Base-by-base conservation (phyloP, 768 basidiomycete genomes). In the Termitomyces sp. region DNA sequence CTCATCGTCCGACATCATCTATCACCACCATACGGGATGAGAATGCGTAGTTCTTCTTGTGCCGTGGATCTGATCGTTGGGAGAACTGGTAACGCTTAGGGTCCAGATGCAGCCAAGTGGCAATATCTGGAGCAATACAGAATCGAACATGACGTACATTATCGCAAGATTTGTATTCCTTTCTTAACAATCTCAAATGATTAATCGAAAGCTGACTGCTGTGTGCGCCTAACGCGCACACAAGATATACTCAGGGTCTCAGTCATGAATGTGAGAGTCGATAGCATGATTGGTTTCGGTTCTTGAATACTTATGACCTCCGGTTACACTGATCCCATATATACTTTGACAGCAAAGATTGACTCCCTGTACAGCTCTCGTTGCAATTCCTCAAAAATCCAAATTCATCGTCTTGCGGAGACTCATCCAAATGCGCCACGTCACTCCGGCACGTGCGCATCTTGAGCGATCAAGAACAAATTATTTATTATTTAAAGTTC, bases 391-490 rank as follows among this genome's bases (percentile, higher is more conserved):
- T 47, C 16, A 8, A 50, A 48, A 47, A 42, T 36, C 28, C 35
- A 8, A 51, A 35, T 26, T n/a, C 36, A 8, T 16, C n/a, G 18
- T 42, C 8, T n/a, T n/a, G 0, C 36, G 13, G 33, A 36, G 16
- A 16, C 10, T 36, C 43, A n/a, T 49, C 46, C 30, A 36, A 46
- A 61, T 46, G 20, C 65, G 75, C 75, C 75, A 77, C 76, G 76
- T 77, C 76, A 76, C 63, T 66, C 64, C 20, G 67, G 66, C 72
- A 71, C 73, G 72, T 70, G 73, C 66, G 65, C 53, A 68, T 67
- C 62, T 70, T 69, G 46, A 28, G 40, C 42, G 53, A 59, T 46
- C 56, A 49, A 45, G 10, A 24, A 54, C 52, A 48, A 53, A 49
- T 46, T 26, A 36, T 26, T 26, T 26, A 26, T 26, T 26, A 46